Evolutionary conservation across 129 eudicot genomes (phyloP), one percentile per base, ranked within the genome.

Genomic region (Tagetes patula): DNA sequence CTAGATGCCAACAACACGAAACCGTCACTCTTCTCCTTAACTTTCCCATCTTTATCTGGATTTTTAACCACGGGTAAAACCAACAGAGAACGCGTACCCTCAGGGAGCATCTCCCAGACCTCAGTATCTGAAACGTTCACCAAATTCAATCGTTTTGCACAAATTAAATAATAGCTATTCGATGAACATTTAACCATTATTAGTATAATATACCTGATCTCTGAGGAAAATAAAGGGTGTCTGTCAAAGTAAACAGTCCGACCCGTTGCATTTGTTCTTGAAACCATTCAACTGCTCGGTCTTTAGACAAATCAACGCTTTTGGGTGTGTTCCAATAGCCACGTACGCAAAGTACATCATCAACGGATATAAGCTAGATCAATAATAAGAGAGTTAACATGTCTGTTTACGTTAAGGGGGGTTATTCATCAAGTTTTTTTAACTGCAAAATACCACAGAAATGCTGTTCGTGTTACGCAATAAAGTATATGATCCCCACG

Each of bases 271-370:
- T 77, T 72, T 86, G 83, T 61, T 84, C 82, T 84, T 75, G 41
- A 81, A 88, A 94, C 93, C 98, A 94, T 58, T 76, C 84, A 40
- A 82, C 78, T 40, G 70, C 71, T 12, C 73, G 47, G 66, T 65
- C 84, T 80, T 80, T 84, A 41, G 89, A 80, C 14, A 84, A 46
- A 74, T 70, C 82, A 8, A 67, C 82, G 8, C 41, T 82, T 77
- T 81, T 85, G 3, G 98, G 93, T 42, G 77, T 77, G 75, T 77
- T 84, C 98, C 97, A 94, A 75, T 94, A 94, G 80, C 98, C 98
- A 73, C 97, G 96, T 61, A 80, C 83, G 34, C 98, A 94, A 30
- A 88, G 20, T 65, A 80, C 87, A 82, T 83, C 91, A 63, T 83
- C 70, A 42, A 84, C 68, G 38, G 74, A 90, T 77, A 94, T 86